Conservation (phyloP, 208 protist species). For the Trypanosoma congolense region DNA sequence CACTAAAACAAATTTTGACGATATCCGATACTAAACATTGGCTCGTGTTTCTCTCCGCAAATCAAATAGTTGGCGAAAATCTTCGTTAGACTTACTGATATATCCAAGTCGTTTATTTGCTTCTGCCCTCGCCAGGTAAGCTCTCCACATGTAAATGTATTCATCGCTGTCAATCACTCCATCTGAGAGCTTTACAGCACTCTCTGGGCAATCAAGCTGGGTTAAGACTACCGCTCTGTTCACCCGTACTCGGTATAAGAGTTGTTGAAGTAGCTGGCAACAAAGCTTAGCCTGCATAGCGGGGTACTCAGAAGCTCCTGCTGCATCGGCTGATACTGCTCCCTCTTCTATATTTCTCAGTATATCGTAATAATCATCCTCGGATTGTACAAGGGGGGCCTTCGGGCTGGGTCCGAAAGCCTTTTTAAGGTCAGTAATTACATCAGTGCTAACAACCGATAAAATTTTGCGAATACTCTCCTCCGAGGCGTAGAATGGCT, state of each 20-base stretch:
- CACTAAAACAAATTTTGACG: too few relatives aligned
- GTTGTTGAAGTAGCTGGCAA: slow-evolving; percentile 50
- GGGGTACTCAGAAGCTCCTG: slow-evolving; percentile 44
- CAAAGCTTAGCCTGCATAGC: slow-evolving; percentile 39
- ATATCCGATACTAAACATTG: slow-evolving; percentile 30
- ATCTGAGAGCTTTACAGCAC: slow-evolving; percentile 65
- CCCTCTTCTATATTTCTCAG: slow-evolving; percentile 31
- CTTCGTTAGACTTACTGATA: slow-evolving; percentile 77
- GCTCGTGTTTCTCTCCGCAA: slow-evolving; percentile 61
- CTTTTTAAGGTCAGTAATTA: slow-evolving; percentile 47
- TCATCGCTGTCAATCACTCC: slow-evolving; percentile 69
- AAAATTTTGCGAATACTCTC: slow-evolving; percentile 61
- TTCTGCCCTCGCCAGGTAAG: slow-evolving; percentile 69
- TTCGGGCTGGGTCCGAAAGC: slow-evolving; percentile 58
- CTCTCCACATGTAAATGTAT: slow-evolving; percentile 89
- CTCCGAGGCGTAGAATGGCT: slow-evolving; percentile 63
- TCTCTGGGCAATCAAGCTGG: slow-evolving; percentile 56
- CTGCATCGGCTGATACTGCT: slow-evolving; percentile 50
- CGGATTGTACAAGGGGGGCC: slow-evolving; percentile 45
- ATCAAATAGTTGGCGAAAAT: slow-evolving; percentile 61
- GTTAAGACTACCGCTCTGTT: slow-evolving; percentile 65
- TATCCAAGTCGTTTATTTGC: slow-evolving; percentile 72
- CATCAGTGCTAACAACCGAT: slow-evolving; percentile 45
- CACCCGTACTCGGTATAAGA: slow-evolving; percentile 72
- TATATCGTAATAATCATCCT: slow-evolving; percentile 55